These are phyloP conservation scores for Boletus fagicola DNA, from an alignment of 768 basidiomycete species.

Conservation along the genomic window DNA sequence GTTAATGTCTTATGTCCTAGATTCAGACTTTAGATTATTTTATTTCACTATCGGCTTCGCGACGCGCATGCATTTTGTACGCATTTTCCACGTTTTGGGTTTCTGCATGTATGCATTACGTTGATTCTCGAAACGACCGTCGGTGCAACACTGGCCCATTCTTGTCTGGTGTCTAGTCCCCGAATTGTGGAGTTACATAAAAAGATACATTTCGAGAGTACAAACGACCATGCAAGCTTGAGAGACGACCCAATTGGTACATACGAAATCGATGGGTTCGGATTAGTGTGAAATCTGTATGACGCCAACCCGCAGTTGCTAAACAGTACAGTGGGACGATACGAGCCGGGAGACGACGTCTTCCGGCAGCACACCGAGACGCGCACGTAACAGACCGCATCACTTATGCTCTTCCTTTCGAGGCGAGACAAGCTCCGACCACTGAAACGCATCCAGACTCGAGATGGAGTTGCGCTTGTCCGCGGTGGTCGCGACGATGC, in stretches of 20 bases:
- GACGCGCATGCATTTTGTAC: conserved; percentile 24
- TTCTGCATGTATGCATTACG: conserved; percentile 18
- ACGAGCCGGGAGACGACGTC: not conserved
- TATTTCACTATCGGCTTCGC: conserved; percentile 9
- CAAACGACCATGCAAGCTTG: conserved; percentile 1
- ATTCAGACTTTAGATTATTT: conserved; percentile 27
- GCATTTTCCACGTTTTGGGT: conserved; percentile 11
- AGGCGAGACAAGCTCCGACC: conserved; percentile 33
- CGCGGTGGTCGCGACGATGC: conserved; percentile 30
- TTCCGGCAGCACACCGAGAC: not conserved
- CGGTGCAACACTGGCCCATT: not conserved
- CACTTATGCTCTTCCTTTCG: conserved; percentile 29
- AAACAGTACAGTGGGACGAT: conserved; percentile 10
- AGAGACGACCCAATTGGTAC: conserved; percentile 5
- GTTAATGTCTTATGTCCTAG: conserved; percentile 22
- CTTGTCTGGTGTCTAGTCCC: not conserved
- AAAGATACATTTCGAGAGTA: conserved; percentile 4
- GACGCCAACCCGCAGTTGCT: not conserved
- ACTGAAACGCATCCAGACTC: conserved; percentile 33
- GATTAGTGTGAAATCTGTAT: not conserved
- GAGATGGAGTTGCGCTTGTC: conserved; percentile 34
- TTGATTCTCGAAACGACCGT: conserved; percentile 3
- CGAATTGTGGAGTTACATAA: not conserved
- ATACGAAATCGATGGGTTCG: not conserved
- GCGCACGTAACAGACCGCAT: not conserved